Conservation (phyloP, 352 stramenopile genomes). For the Globisporangium carolinianum region DNA sequence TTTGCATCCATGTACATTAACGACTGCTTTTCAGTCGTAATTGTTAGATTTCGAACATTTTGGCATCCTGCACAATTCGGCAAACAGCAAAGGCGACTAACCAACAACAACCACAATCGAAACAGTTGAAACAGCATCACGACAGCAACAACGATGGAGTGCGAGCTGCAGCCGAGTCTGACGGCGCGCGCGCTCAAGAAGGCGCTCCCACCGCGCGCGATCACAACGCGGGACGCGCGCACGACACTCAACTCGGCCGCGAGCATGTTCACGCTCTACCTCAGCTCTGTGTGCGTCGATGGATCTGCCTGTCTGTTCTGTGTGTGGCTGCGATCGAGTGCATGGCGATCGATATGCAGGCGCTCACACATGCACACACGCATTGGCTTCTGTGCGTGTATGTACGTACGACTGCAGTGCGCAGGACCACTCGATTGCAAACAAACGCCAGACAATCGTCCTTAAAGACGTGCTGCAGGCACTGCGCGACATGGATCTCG, state of each 20-base stretch:
- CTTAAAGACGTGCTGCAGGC: constrained; percentile 69
- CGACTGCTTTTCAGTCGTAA: no score
- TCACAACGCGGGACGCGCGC: constrained; percentile 60
- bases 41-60: no score
- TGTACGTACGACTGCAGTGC: constrained; percentile 24
- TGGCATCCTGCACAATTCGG: no score
- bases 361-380: neutral
- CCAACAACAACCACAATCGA: no score
- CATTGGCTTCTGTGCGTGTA: neutral
- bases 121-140: neutral
- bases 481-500: constrained; percentile 69
- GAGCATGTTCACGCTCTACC: constrained; percentile 77
- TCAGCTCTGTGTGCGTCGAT: constrained; percentile 51
- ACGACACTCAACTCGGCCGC: constrained; percentile 62
- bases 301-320: no score
- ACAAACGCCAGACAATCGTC: constrained; percentile 73
- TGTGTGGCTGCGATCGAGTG: no score
- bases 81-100: no score
- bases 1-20: no score
- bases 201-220: constrained; percentile 54
- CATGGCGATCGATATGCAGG: neutral
- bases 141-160: constrained; percentile 40
- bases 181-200: constrained; percentile 66
- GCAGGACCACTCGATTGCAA: constrained; percentile 52
- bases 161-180: constrained; percentile 56